Evolutionary conservation across 2,329 filamentous ascomycete species (phyloP), one percentile per base, ranked within the genome.

Genomic region (Arthrinium puccinioides): DNA sequence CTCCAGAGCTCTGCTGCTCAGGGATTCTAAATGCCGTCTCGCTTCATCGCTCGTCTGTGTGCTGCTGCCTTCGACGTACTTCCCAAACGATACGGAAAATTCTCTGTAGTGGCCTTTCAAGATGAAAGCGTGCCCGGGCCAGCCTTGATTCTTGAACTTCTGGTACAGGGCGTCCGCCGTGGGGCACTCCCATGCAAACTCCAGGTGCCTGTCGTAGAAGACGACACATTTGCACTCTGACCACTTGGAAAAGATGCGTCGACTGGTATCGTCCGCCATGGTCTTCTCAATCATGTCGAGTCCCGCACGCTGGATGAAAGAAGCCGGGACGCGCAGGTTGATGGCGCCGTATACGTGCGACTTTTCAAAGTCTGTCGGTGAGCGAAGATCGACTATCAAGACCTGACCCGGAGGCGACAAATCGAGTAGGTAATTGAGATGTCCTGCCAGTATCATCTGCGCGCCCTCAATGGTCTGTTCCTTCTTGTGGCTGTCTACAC

Each of bases 61-160:
- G n/a, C n/a, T n/a, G 21, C 55, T 48, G 5, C 63, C 66, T 15
- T 59, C 60, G 41, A 75, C 70, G 42, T 72, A 68, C 41, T 66
- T 67, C 41, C 66, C 64, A 43, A 73, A 76, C 0, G 69, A 70
- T 19, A 61, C 59, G 13, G 69, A 71, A 42, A 76, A 76, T 43
- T 76, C 72, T 32, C 64, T 62, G 48, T 71, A 77, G 37, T 73
- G 69, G 0, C 73, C 72, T 47, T 75, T 75, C 23, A 77, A 60
- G 7, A 76, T 58, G 46, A 76, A 76, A 41, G 62, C 69, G 27
- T 66, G 63, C 2, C 73, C 73, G 1, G 45, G 43, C 73, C 73
- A 77, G 16, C 65, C 67, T 44, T 63, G 61, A 13, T 51, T 50
- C 34, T 56, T 63, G 36, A 77, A 59, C 41, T 70, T 72, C 26